A percentile compares a stretch with the other conserved stretches of the same genome.
Conservation (phyloP, 1,284 basidiomycete species). For the Grifola frondosa region DNA sequence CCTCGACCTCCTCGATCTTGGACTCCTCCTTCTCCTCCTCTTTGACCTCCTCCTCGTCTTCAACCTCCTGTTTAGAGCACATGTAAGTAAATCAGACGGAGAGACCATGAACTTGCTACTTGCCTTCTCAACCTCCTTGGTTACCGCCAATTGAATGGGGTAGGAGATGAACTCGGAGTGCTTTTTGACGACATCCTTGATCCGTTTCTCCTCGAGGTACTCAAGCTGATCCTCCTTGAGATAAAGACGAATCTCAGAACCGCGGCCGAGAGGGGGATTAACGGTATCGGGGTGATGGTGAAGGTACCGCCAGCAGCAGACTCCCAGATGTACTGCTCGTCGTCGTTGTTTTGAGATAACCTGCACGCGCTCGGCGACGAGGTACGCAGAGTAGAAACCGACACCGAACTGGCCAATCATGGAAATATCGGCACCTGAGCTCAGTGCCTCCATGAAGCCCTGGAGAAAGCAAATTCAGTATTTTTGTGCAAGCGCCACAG, state of each 20-base stretch:
- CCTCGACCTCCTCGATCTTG: slow-evolving; percentile 79
- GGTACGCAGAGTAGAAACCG: slow-evolving; percentile 99
- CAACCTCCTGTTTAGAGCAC: slow-evolving; percentile 67
- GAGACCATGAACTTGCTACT: slow-evolving; percentile 21
- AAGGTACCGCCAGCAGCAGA: slow-evolving; percentile 99
- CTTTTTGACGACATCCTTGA: slow-evolving; percentile 99
- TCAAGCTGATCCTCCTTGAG: slow-evolving; percentile 99
- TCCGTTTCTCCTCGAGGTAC: slow-evolving; percentile 99
- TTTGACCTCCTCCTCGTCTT: slow-evolving; percentile 76
- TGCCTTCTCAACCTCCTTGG: slow-evolving; percentile 99
- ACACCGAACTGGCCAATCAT: slow-evolving; percentile 97
- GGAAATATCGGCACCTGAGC: slow-evolving; percentile 95
- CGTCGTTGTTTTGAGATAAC: slow-evolving; percentile 99
- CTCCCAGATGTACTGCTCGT: slow-evolving; percentile 99
- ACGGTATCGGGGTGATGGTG: slow-evolving; percentile 94
- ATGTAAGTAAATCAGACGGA: slow-evolving; percentile 2
- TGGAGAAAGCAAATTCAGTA: slow-evolving; percentile 35
- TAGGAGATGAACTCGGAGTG: slow-evolving; percentile 99
- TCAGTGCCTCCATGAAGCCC: slow-evolving; percentile 98
- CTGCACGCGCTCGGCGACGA: slow-evolving; percentile 97
- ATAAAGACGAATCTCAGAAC: slow-evolving; percentile 92
- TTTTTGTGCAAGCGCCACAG: neutral
- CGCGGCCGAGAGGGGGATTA: slow-evolving; percentile 91
- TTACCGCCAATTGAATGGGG: slow-evolving; percentile 97
- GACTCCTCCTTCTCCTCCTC: slow-evolving; percentile 71